Evolutionary conservation across 2,329 filamentous ascomycete genomes (phyloP).

Genomic region (Aureobasidium sp.): DNA sequence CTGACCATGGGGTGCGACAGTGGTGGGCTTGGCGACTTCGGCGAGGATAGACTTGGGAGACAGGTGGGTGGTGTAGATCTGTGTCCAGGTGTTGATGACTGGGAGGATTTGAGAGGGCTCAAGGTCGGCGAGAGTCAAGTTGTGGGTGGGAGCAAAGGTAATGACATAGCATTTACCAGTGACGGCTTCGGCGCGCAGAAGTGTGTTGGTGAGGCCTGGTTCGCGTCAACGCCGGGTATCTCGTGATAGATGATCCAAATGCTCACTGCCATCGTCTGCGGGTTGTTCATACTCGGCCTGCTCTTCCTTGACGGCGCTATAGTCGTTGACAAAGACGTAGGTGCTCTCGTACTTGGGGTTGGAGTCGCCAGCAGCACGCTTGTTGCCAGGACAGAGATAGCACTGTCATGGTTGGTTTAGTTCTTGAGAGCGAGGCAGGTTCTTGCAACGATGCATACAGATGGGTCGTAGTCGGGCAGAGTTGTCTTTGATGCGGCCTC

Average conservation of each 20-base stretch:
- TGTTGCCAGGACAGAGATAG: conserved; percentile 89
- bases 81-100: conserved; percentile 83
- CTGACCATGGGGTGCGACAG: conserved; percentile 40
- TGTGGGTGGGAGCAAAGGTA: conserved; percentile 85
- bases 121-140: conserved; percentile 90
- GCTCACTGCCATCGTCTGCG: conserved; percentile 44
- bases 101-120: conserved; percentile 67
- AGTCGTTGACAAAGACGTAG: conserved; percentile 96
- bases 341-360: conserved; percentile 84
- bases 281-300: conserved; percentile 68
- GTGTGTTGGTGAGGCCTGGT: conserved; percentile 62
- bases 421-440: not conserved
- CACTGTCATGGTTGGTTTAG: conserved; percentile 49
- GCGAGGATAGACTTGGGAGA: conserved; percentile 62
- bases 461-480: conserved; percentile 70
- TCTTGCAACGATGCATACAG: conserved; percentile 28
- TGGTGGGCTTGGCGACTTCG: conserved; percentile 38
- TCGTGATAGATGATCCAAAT: too few relatives aligned
- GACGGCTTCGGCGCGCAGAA: conserved; percentile 77
- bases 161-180: conserved; percentile 96
- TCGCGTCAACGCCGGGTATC: not conserved
- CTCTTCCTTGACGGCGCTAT: conserved; percentile 89
- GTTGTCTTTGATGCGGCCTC: conserved; percentile 42
- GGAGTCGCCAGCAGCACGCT: conserved; percentile 73
- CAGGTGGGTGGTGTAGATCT: conserved; percentile 77